A percentile compares a stretch with the other conserved stretches of the same genome.
Conservation (phyloP, 2,329 filamentous ascomycete species). For the Ceratocystis huliohia region DNA sequence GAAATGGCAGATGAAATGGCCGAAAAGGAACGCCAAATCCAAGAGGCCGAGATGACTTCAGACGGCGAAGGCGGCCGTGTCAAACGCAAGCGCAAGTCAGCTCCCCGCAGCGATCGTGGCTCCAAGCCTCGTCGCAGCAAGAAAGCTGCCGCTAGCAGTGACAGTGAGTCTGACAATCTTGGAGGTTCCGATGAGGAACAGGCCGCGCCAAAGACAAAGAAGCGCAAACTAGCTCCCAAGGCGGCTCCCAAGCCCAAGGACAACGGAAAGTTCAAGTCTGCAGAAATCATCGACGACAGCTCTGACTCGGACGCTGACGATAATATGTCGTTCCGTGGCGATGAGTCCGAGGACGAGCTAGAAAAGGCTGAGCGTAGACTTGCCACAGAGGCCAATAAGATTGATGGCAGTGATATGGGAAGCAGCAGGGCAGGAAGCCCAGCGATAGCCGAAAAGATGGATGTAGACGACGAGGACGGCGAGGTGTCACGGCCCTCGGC, state of each 20-base stretch:
- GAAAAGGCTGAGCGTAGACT: conserved; percentile 26
- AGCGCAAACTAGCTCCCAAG: conserved; percentile 44
- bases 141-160: conserved; percentile 44
- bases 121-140: conserved; percentile 32
- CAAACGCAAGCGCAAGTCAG: conserved; percentile 59
- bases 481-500: conserved; percentile 36
- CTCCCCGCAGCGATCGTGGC: conserved; percentile 34
- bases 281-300: conserved; percentile 56
- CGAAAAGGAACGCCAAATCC: conserved; percentile 54
- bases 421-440: conserved; percentile 14
- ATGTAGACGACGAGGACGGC: conserved; percentile 44
- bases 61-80: conserved; percentile 70
- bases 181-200: conserved; percentile 33
- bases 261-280: conserved; percentile 64
- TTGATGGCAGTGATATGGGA: neutral
- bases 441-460: conserved; percentile 34
- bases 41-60: conserved; percentile 67
- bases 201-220: conserved; percentile 41
- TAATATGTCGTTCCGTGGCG: conserved; percentile 16
- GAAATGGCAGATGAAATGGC: conserved; percentile 56
- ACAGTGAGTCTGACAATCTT: conserved; percentile 29
- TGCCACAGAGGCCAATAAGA: conserved; percentile 23
- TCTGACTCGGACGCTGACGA: conserved; percentile 29
- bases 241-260: conserved; percentile 26
- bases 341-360: conserved; percentile 26